Base-by-base conservation (phyloP, 306 rosid genomes). In the Vicia faba region DNA sequence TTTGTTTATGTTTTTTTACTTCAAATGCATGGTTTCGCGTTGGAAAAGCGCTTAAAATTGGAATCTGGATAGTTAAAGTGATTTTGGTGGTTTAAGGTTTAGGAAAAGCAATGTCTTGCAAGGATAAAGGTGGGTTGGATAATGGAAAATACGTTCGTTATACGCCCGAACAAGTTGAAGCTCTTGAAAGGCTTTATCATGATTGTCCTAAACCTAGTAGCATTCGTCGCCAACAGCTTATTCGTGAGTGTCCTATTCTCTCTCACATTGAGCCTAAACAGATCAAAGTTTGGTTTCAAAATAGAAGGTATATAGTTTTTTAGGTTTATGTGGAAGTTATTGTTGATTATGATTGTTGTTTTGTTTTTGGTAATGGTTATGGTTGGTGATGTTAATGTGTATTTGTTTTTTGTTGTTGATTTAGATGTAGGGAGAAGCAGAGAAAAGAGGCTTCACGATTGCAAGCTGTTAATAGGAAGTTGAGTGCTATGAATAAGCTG, bases 121-220 rank as follows among this genome's bases (percentile, higher is more conserved):
- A 92, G 95, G 98, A 92, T 89, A 76, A 87, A 23, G 51, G 11
- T 20, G 58, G n/a, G 11, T 13, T 89, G 67, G 96, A 92, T 46
- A 92, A 92, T 60, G 98, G 98, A 4, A 92, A 92, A 66, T 92
- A 92, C 53, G 98, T 92, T 63, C 82, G 98, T 70, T 92, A 92
- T 79, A 92, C 98, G 58, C 96, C 98, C 80, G 98, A 92, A 95
- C 98, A 92, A 95, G 96, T 92, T 83, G 98, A 92, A 77, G 96
- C 98, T 74, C 90, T 92, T 11, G 98, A 92, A 68, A 85, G 98
- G 88, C 86, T 89, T 71, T 92, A 92, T 80, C 96, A 87, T 41
- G 96, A 92, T 38, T 92, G 98, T 78, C 98, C 98, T 20, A 92
- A 92, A 79, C 98, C 98, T 26, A 92, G 96, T 77, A 89, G 96